A percentile compares a stretch with the other conserved stretches of the same genome.
Conservation (phyloP, 2,329 filamentous ascomycete species). For the Phialemonium atrogriseum region DNA sequence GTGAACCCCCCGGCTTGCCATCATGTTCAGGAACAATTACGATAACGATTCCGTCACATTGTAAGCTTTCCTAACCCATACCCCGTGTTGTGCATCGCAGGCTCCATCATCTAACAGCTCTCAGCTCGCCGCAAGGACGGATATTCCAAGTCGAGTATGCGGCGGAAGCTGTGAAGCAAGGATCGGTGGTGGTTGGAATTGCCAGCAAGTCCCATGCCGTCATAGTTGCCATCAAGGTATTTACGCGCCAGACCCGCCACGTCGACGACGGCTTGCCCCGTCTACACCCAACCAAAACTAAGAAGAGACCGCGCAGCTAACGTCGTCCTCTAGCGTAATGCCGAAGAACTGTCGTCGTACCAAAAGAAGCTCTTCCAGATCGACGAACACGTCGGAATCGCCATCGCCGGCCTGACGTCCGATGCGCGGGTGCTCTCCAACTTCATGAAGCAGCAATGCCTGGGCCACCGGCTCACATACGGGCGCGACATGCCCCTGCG, state of each 20-base stretch:
- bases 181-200: slow-evolving; percentile 93
- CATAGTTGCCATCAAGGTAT: slow-evolving; percentile 93
- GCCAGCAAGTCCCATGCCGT: slow-evolving; percentile 98
- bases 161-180: slow-evolving; percentile 96
- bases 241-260: too few species aligned
- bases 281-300: slow-evolving; percentile 7
- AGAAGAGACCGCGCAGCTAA: slow-evolving; percentile 5
- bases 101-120: slow-evolving; percentile 12
- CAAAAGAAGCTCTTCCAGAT: slow-evolving; percentile 98
- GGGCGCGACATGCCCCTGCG: slow-evolving; percentile 87
- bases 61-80: slow-evolving; percentile 44
- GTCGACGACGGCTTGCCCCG: slow-evolving; percentile 3
- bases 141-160: slow-evolving; percentile 99
- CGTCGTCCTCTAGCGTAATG: slow-evolving; percentile 63
- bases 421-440: slow-evolving; percentile 98
- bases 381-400: slow-evolving; percentile 91
- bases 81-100: too few species aligned
- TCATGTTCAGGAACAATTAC: slow-evolving; percentile 99
- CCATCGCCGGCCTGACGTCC: slow-evolving; percentile 92
- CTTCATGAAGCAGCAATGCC: slow-evolving; percentile 99
- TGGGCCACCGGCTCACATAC: slow-evolving; percentile 91
- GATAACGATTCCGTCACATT: slow-evolving; percentile 99
- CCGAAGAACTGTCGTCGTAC: slow-evolving; percentile 98
- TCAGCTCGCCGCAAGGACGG: slow-evolving; percentile 92
- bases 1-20: slow-evolving; percentile 22